A percentile compares a stretch with the other conserved stretches of the same genome.
Conservation (phyloP, 805 yeast species). For the Saturnispora quitensis region DNA sequence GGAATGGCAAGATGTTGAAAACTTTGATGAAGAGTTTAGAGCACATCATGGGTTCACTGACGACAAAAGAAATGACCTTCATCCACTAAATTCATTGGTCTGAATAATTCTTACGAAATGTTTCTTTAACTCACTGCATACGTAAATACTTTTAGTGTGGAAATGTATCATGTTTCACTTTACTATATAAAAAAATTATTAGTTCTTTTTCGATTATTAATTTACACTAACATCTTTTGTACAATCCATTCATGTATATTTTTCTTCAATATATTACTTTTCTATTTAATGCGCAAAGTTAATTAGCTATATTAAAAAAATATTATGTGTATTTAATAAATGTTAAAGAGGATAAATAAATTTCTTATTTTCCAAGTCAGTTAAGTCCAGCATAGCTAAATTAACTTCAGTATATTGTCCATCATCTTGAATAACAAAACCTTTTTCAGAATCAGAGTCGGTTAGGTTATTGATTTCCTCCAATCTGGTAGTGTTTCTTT, state of each 20-base stretch:
- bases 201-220: background rate
- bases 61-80: background rate
- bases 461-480: slow-evolving; percentile 5
- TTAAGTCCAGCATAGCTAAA: slow-evolving; percentile 40
- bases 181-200: background rate
- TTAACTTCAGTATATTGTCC: slow-evolving; percentile 24
- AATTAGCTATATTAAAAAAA: background rate
- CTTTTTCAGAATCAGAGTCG: slow-evolving; percentile 16
- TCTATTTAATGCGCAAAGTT: background rate
- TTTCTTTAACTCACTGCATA: background rate
- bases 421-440: slow-evolving; percentile 23
- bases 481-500: slow-evolving; percentile 31
- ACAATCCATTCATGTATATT: background rate
- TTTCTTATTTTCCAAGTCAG: slow-evolving; percentile 42
- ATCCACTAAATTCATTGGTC: background rate
- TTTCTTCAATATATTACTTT: background rate
- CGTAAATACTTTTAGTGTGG: background rate
- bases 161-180: background rate
- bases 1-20: slow-evolving; percentile 55
- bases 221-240: background rate
- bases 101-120: background rate
- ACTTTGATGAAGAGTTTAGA: slow-evolving; percentile 35
- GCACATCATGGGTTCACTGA: background rate
- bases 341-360: slow-evolving; percentile 41
- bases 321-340: background rate